Evolutionary conservation across 495 filamentous ascomycete species (phyloP), one percentile per base, ranked within the genome.

Genomic region (Choiromyces venosus): DNA sequence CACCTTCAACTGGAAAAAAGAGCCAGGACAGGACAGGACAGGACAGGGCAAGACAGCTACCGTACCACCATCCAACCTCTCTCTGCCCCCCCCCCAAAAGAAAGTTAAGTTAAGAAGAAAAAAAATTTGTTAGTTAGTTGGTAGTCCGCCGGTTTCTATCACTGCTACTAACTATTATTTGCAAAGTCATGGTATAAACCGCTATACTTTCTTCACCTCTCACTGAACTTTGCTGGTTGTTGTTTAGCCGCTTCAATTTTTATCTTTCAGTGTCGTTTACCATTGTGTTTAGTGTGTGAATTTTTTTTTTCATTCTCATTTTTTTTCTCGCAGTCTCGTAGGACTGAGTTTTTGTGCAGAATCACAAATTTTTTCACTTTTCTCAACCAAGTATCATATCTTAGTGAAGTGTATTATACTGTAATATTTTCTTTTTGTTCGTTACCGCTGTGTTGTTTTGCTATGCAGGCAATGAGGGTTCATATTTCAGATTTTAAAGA

Each of bases 401-500:
- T 29, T 14, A 61, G 52, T 4, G 6, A 0, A 61, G 25, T 12
- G 7, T 14, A n/a, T n/a, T 1, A 1, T 33, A 12, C 2, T 25
- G 18, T 29, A 29, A 29, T n/a, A n/a, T n/a, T n/a, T 39, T 69
- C 29, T 42, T 71, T 40, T 67, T 67, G 39, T 5, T 42, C 33
- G 56, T 65, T 71, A 67, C 61, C 21, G 37, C 36, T 42, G 70
- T 35, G 44, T 25, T 56, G 29, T 37, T 71, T 69, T 33, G 35
- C 25, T 71, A 25, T 71, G 70, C 52, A 46, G 2, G 67, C 38
- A 25, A 37, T 5, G 39, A 72, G 68, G 21, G 39, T 33, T 38
- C 35, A 70, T 70, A 42, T 52, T 72, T 73, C 35, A 39, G 68
- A 66, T 66, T 71, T 8, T 40, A 25, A 71, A 40, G 56, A 25